These are phyloP conservation scores for Onygena corvina DNA, from an alignment of 2,329 filamentous ascomycete genomes.

Conservation along the genomic window DNA sequence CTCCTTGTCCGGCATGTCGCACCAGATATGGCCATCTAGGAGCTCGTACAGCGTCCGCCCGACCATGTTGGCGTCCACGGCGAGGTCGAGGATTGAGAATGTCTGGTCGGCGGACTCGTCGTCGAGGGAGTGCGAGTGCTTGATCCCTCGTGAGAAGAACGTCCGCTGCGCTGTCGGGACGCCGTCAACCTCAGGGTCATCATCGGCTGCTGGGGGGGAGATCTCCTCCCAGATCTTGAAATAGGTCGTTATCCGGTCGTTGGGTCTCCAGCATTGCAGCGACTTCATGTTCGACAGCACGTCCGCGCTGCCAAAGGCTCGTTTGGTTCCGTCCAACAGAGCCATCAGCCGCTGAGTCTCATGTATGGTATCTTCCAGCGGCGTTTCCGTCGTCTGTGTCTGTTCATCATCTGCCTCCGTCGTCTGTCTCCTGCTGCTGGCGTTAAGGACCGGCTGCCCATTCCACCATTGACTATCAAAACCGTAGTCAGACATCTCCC, in stretches of 20 bases:
- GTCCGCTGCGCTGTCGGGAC: constrained; percentile 32
- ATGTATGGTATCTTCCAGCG: constrained; percentile 36
- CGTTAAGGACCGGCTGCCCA: constrained; percentile 36
- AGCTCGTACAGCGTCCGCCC: constrained; percentile 42
- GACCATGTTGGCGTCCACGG: constrained; percentile 29
- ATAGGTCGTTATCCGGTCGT: constrained; percentile 34
- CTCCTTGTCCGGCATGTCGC: constrained; percentile 28
- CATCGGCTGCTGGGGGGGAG: constrained; percentile 30
- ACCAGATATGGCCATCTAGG: constrained; percentile 42
- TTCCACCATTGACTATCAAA: constrained; percentile 51
- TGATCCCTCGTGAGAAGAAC: constrained; percentile 38
- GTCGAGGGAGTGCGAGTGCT: constrained; percentile 22
- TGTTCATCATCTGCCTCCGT: constrained; percentile 17
- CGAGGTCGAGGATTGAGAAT: constrained; percentile 30
- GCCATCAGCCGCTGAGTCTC: constrained; percentile 52
- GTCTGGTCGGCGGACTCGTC: constrained; percentile 25
- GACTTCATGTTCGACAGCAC: constrained; percentile 28
- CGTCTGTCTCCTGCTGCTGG: neutral
- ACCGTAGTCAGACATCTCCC: constrained; percentile 41
- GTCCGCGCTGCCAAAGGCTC: constrained; percentile 48
- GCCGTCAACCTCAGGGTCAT: too few species aligned
- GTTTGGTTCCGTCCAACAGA: constrained; percentile 45
- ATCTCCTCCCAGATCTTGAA: constrained; percentile 42
- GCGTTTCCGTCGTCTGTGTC: constrained; percentile 16
- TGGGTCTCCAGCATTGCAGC: constrained; percentile 18